These are phyloP conservation scores for Jaenimonas drosophilae DNA, from an alignment of 208 protist genomes.

Conservation along the genomic window DNA sequence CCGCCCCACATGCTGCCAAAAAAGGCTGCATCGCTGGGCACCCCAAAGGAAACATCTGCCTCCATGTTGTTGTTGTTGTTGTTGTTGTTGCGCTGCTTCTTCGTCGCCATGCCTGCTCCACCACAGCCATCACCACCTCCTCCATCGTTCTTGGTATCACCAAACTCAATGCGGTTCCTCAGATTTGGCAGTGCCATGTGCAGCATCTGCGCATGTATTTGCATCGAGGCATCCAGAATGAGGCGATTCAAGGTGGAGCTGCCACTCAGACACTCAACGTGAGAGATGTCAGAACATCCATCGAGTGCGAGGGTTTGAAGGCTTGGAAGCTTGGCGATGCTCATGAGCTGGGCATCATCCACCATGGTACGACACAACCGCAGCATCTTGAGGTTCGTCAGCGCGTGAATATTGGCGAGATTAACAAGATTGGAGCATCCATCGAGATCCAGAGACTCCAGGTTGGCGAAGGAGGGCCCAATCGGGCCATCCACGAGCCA, in stretches of 20 bases:
- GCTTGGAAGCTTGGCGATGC: not conserved
- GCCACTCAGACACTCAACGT: not conserved
- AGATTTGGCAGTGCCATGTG: not conserved
- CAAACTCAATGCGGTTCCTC: not conserved
- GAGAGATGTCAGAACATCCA: not conserved
- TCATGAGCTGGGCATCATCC: not conserved
- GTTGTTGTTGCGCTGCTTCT: too few relatives aligned
- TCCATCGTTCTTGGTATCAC: not conserved
- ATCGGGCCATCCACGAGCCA: not conserved
- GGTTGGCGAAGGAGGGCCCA: not conserved
- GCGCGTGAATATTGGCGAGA: not conserved
- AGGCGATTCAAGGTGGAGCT: not conserved
- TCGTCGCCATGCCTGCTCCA: not conserved
- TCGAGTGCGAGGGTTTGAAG: not conserved
- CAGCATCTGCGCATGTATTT: too few relatives aligned
- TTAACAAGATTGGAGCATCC: not conserved
- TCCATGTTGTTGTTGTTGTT: conserved; percentile 55
- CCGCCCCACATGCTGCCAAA: not conserved
- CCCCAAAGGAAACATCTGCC: too few relatives aligned
- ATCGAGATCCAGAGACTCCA: conserved; percentile 1
- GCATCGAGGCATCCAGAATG: not conserved
- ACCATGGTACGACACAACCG: not conserved
- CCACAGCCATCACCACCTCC: not conserved
- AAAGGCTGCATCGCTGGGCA: not conserved
- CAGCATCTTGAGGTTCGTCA: conserved; percentile 1